These are phyloP conservation scores for Candida yuanshanica DNA, from an alignment of 805 yeast genomes.

Conservation along the genomic window DNA sequence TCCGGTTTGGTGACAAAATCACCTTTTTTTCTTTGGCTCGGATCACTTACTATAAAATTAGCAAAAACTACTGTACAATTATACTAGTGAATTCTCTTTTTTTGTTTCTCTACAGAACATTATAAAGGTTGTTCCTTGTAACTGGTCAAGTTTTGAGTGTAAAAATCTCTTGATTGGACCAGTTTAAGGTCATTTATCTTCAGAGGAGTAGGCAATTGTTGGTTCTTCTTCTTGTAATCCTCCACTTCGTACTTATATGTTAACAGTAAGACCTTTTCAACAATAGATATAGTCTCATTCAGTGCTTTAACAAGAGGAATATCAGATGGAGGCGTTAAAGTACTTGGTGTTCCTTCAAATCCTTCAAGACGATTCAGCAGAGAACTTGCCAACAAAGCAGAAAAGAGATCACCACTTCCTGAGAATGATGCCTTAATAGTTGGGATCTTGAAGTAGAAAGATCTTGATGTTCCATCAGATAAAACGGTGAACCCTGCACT, in stretches of 20 bases:
- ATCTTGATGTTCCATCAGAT: neutral
- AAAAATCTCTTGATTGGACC: conserved; percentile 35
- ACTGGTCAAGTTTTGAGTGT: conserved; percentile 11
- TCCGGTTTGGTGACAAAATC: too few relatives aligned
- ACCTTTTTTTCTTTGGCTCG: too few relatives aligned
- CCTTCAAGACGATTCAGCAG: conserved; percentile 28
- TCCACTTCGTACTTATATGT: conserved; percentile 28
- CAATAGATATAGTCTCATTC: conserved; percentile 33
- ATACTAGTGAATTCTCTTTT: too few relatives aligned
- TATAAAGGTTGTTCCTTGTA: conserved; percentile 1
- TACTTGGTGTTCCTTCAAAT: conserved; percentile 6
- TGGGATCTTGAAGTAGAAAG: conserved; percentile 35
- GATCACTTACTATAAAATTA: too few relatives aligned
- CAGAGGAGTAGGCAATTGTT: conserved; percentile 14
- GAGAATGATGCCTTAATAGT: conserved; percentile 56
- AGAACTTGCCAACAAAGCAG: conserved; percentile 52
- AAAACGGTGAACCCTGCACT: conserved; percentile 30
- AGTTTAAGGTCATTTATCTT: conserved; percentile 38
- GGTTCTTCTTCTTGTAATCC: conserved; percentile 9
- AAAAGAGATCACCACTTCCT: conserved; percentile 72
- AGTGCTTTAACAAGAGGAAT: conserved; percentile 29
- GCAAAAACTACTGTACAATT: too few relatives aligned
- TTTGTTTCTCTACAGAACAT: neutral
- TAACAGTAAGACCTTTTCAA: conserved; percentile 35
- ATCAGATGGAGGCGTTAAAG: conserved; percentile 1